A percentile compares a stretch with the other conserved stretches of the same genome.
phyloP scores from a whole-genome alignment of 257 asterid genomes.

The Datura wrightii region DNA sequence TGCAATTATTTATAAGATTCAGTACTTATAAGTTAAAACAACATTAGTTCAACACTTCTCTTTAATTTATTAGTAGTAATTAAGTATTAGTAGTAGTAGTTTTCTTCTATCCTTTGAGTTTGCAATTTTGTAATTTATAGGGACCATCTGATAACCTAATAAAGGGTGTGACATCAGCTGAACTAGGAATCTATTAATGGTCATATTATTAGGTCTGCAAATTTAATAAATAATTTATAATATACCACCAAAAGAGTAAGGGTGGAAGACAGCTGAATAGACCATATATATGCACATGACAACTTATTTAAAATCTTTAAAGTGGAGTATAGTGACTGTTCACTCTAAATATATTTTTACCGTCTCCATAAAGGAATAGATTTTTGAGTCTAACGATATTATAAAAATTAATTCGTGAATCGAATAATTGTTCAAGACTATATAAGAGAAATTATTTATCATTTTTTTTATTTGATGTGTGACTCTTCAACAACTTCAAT shows the following conservation, averaged over 20 bases:
- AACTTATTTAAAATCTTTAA: neutral
- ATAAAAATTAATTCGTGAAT: too few relatives aligned
- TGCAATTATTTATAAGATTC: neutral
- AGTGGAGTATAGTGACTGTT: neutral
- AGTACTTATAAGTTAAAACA: too few relatives aligned
- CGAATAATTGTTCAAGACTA: too few relatives aligned
- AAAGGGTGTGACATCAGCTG: constrained; percentile 17
- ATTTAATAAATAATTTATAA: neutral
- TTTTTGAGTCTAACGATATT: too few relatives aligned
- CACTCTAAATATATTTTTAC: neutral
- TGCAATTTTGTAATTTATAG: neutral
- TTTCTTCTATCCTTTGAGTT: neutral
- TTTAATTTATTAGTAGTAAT: neutral
- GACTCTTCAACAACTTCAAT: too few relatives aligned
- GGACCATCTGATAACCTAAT: constrained; percentile 14
- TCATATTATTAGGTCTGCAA: neutral
- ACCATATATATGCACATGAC: neutral
- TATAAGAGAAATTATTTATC: too few relatives aligned
- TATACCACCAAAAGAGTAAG: neutral
- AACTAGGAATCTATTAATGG: constrained; percentile 8
- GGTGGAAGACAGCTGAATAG: neutral
- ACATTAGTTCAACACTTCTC: neutral
- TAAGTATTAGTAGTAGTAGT: neutral
- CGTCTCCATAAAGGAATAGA: too few relatives aligned
- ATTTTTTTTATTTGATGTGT: too few relatives aligned